These are phyloP conservation scores for Withania somnifera DNA, from an alignment of 305 asterid genomes.

Conservation along the genomic window DNA sequence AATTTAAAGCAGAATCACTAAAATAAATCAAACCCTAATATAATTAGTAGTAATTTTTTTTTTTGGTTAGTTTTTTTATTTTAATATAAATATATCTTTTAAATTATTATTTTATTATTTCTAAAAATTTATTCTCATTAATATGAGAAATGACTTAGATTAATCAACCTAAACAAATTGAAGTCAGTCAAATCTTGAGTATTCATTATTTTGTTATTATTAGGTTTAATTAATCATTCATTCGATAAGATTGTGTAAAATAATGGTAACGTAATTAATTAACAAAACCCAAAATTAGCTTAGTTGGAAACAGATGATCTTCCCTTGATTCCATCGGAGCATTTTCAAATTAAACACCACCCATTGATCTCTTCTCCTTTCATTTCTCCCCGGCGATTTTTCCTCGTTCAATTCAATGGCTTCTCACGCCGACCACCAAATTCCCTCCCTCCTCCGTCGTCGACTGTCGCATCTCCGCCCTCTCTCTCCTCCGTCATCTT, in stretches of 20 bases:
- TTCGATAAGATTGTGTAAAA: background rate
- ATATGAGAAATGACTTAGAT: too few relatives aligned
- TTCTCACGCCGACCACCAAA: constrained; percentile 2
- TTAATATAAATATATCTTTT: too few relatives aligned
- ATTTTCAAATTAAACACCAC: background rate
- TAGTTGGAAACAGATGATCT: background rate
- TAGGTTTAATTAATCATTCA: background rate
- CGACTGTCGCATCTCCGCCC: background rate
- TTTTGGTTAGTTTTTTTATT: too few relatives aligned
- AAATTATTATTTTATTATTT: too few relatives aligned
- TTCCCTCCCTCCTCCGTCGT: background rate
- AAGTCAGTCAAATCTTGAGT: too few relatives aligned
- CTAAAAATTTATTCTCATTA: too few relatives aligned
- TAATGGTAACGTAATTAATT: background rate
- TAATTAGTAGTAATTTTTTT: too few relatives aligned
- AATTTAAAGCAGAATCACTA: too few relatives aligned
- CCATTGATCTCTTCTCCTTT: background rate
- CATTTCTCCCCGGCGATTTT: background rate
- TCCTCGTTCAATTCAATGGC: background rate
- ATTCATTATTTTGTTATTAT: too few relatives aligned
- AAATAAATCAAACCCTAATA: too few relatives aligned
- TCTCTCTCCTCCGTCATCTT: background rate
- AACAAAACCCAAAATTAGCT: background rate
- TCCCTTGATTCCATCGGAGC: constrained; percentile 1
- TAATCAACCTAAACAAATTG: too few relatives aligned